These are phyloP conservation scores for Phytophthora sojae DNA, from an alignment of 352 stramenopile species.

Conservation along the genomic window DNA sequence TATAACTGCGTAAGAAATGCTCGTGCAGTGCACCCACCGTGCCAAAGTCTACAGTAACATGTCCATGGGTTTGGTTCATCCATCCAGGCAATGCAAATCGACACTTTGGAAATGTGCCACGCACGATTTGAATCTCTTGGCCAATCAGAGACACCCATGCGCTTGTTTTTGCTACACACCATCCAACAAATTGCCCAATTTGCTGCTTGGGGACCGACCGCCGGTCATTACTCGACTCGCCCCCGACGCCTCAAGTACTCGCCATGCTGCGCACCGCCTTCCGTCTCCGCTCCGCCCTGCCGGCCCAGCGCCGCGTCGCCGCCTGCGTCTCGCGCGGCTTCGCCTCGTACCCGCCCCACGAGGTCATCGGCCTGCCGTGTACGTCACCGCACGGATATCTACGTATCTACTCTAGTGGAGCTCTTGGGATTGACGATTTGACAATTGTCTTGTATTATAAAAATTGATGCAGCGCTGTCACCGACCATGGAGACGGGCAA, in stretches of 20 bases:
- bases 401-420: neutral
- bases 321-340: conserved; percentile 57
- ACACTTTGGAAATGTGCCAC: neutral
- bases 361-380: conserved; percentile 85
- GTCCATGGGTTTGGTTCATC: neutral
- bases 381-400: conserved; percentile 7
- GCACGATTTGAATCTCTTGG: conserved; percentile 11
- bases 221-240: conserved; percentile 32
- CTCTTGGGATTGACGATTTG: conserved; percentile 5
- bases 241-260: conserved; percentile 13
- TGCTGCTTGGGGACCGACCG: conserved; percentile 28
- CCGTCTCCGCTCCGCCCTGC: conserved; percentile 47
- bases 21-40: neutral
- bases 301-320: conserved; percentile 46
- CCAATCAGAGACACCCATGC: conserved; percentile 11
- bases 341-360: conserved; percentile 78
- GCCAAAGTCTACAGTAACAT: too few relatives aligned
- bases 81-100: neutral
- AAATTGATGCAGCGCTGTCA: conserved; percentile 82
- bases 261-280: conserved; percentile 75
- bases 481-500: conserved; percentile 98
- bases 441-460: conserved; percentile 4
- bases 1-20: conserved; percentile 11
- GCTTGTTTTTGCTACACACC: conserved; percentile 13
- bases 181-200: conserved; percentile 25